Conservation (phyloP, 352 stramenopile species). For the Phytophthora cryptogea region DNA sequence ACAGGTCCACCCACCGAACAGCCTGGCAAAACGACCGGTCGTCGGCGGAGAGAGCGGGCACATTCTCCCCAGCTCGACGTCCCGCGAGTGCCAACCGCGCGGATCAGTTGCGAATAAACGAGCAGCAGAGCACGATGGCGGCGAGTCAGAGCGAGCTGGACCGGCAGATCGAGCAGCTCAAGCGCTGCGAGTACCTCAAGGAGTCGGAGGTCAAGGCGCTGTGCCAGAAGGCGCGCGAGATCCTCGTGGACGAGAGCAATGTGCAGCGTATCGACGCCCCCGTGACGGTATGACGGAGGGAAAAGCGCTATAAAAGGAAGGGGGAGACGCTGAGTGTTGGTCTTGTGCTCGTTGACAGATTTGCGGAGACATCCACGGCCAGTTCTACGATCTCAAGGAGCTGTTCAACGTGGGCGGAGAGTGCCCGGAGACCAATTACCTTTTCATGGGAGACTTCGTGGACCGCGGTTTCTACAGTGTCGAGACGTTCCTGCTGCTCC, state of each 20-base stretch:
- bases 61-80: not conserved
- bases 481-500: conserved; percentile 98
- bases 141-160: conserved; percentile 87
- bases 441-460: conserved; percentile 99
- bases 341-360: conserved; percentile 75
- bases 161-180: conserved; percentile 89
- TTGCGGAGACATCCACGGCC: conserved; percentile 99
- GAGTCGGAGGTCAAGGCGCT: conserved; percentile 98
- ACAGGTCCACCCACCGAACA: conserved; percentile 2
- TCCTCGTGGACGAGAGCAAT: conserved; percentile 99
- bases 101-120: conserved; percentile 37
- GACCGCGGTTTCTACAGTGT: conserved; percentile 99
- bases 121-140: conserved; percentile 46
- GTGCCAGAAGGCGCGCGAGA: conserved; percentile 97
- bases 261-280: conserved; percentile 99
- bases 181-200: conserved; percentile 98
- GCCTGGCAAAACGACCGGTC: conserved; percentile 27
- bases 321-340: conserved; percentile 11
- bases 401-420: conserved; percentile 98
- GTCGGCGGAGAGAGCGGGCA: conserved; percentile 1
- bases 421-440: conserved; percentile 99
- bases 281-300: conserved; percentile 92
- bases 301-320: conserved; percentile 4
- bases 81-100: conserved; percentile 2
- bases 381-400: conserved; percentile 99